Conservation (phyloP, 495 filamentous ascomycete genomes). For the Penicillium paxilli region DNA sequence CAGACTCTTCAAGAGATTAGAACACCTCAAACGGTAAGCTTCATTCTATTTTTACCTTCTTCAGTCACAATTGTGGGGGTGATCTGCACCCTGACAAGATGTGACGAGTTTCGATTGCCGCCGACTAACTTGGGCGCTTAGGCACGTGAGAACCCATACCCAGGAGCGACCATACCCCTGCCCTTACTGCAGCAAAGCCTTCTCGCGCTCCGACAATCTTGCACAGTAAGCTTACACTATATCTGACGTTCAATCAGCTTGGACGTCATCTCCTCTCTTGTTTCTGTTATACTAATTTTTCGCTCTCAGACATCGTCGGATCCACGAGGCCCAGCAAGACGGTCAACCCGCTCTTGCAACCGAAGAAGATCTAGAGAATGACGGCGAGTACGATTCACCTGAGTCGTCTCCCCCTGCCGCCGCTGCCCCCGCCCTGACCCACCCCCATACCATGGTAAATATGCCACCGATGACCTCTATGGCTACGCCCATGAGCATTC, state of each 20-base stretch:
- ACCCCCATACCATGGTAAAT: slow-evolving; percentile 26
- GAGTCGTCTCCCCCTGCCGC: slow-evolving; percentile 59
- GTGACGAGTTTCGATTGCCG: slow-evolving; percentile 51
- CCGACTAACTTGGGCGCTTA: slow-evolving; percentile 59
- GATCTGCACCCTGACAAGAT: slow-evolving; percentile 21
- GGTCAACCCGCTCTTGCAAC: slow-evolving; percentile 56
- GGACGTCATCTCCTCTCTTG: not conserved
- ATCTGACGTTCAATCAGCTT: not conserved
- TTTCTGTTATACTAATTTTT: slow-evolving; percentile 8
- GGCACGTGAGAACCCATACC: slow-evolving; percentile 98
- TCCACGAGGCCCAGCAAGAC: slow-evolving; percentile 81
- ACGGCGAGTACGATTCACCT: slow-evolving; percentile 70
- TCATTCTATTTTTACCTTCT: slow-evolving; percentile 27
- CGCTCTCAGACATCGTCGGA: slow-evolving; percentile 78
- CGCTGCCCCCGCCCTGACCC: slow-evolving; percentile 34
- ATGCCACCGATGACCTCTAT: slow-evolving; percentile 42
- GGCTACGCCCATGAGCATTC: slow-evolving; percentile 38
- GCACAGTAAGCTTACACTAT: slow-evolving; percentile 71
- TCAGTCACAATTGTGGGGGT: slow-evolving; percentile 8
- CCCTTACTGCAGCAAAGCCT: slow-evolving; percentile 96
- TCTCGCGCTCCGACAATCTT: slow-evolving; percentile 96
- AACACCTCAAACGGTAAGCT: slow-evolving; percentile 96
- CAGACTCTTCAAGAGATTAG: slow-evolving; percentile 95
- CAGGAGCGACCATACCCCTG: slow-evolving; percentile 98
- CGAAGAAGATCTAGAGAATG: slow-evolving; percentile 79